A percentile compares a stretch with the other conserved stretches of the same genome.
Conservation (phyloP, 164 flowering plant species). For the Vitis rotundifolia region DNA sequence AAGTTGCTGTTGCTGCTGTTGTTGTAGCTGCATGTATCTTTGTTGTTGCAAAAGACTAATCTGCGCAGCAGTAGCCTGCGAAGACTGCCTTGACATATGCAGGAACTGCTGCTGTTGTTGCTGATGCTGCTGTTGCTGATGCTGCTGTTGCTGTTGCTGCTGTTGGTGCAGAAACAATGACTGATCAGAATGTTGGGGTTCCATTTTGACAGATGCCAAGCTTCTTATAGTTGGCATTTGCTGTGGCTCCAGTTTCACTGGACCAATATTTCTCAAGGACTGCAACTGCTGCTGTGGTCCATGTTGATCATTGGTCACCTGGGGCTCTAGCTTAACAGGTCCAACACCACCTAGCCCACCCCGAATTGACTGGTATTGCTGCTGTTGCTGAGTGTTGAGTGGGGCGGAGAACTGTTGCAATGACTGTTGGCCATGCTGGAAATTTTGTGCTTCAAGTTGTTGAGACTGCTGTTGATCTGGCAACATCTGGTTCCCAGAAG, state of each 20-base stretch:
- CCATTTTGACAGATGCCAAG: slow-evolving; percentile 69
- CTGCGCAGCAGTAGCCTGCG: slow-evolving; percentile 77
- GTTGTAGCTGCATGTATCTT: slow-evolving; percentile 53
- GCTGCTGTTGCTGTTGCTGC: slow-evolving; percentile 64
- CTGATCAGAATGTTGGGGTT: slow-evolving; percentile 76
- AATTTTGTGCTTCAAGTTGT: slow-evolving; percentile 67
- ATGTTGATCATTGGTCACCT: slow-evolving; percentile 60
- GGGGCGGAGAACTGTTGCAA: slow-evolving; percentile 59
- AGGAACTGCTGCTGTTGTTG: slow-evolving; percentile 57
- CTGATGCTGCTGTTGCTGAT: slow-evolving; percentile 50
- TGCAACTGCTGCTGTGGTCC: slow-evolving; percentile 64
- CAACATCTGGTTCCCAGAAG: slow-evolving; percentile 51
- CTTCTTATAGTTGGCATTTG: slow-evolving; percentile 62
- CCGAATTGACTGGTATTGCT: slow-evolving; percentile 57
- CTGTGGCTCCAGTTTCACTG: slow-evolving; percentile 79
- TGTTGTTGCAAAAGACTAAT: slow-evolving; percentile 81
- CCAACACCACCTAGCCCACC: slow-evolving; percentile 60
- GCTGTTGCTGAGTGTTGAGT: slow-evolving; percentile 44
- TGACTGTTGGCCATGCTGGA: slow-evolving; percentile 71
- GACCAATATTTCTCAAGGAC: slow-evolving; percentile 51
- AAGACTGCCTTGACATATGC: slow-evolving; percentile 69
- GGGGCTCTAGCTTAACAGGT: slow-evolving; percentile 81
- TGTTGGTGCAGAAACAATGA: slow-evolving; percentile 73
- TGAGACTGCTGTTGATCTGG: slow-evolving; percentile 72
- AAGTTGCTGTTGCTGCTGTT: slow-evolving; percentile 54